Percentiles rank a stretch among this genome's conserved stretches.
Conservation (phyloP, 2,329 filamentous ascomycete genomes). For the Achaetomium macrosporum region DNA sequence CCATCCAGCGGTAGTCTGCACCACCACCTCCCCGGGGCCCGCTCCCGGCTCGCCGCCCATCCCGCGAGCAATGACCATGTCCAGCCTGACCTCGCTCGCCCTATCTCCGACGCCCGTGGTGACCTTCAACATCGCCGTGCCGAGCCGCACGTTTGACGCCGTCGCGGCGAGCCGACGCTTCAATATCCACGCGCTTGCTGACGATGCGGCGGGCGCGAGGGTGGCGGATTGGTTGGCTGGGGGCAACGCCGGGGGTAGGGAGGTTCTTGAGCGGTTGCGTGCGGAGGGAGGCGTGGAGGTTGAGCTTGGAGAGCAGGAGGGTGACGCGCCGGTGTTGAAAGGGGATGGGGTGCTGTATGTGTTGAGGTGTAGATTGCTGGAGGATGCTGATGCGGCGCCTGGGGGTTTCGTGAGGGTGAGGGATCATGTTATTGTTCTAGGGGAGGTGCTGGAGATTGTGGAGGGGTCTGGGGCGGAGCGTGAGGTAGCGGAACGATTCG, state of each 20-base stretch:
- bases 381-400: constrained; percentile 30
- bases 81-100: constrained; percentile 52
- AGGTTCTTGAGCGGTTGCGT: constrained; percentile 35
- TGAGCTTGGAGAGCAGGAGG: neutral
- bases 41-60: constrained; percentile 14
- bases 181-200: constrained; percentile 50
- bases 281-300: neutral
- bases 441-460: constrained; percentile 44
- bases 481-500: constrained; percentile 31
- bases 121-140: constrained; percentile 52
- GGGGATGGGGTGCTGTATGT: constrained; percentile 50
- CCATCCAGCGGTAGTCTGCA: constrained; percentile 52
- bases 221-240: constrained; percentile 48
- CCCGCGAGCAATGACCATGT: constrained; percentile 53
- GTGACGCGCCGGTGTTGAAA: constrained; percentile 38
- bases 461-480: constrained; percentile 26
- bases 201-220: constrained; percentile 40
- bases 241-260: constrained; percentile 38
- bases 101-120: constrained; percentile 47
- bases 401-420: constrained; percentile 41
- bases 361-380: constrained; percentile 38
- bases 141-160: constrained; percentile 51
- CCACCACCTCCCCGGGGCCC: constrained; percentile 33
- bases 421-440: constrained; percentile 49
- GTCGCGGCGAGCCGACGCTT: constrained; percentile 41